Percentiles rank a stretch among this genome's conserved stretches.
Evolutionary conservation across 2,329 filamentous ascomycete genomes (phyloP).

Genomic region (Diaporthe nobilis): DNA sequence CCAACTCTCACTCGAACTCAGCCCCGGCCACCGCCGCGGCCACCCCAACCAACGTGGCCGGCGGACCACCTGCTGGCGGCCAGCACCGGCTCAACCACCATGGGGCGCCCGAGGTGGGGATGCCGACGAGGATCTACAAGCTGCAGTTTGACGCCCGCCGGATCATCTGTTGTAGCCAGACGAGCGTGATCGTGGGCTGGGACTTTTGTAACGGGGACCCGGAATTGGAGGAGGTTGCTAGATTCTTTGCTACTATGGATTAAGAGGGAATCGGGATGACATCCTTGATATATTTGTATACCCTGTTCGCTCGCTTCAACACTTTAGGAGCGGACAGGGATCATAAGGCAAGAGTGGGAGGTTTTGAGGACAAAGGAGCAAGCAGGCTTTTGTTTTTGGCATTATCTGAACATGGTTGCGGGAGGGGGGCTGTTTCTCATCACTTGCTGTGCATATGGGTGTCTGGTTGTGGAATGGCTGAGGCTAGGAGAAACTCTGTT

Average conservation of each 20-base stretch:
- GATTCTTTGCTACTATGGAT: constrained; percentile 80
- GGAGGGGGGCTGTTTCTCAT: neutral
- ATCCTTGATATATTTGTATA: neutral
- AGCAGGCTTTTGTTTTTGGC: neutral
- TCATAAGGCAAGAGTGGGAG: neutral
- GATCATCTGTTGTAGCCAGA: constrained; percentile 95
- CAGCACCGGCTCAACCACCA: constrained; percentile 58
- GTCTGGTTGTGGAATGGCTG: constrained; percentile 3
- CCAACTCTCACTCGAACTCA: neutral
- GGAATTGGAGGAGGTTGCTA: constrained; percentile 82
- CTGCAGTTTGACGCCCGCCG: constrained; percentile 94
- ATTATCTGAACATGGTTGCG: neutral
- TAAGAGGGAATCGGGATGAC: constrained; percentile 46
- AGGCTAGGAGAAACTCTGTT: neutral
- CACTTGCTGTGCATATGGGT: neutral
- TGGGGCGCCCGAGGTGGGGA: constrained; percentile 58
- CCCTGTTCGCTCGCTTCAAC: no score
- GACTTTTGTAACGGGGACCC: constrained; percentile 93
- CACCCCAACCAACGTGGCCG: constrained; percentile 9
- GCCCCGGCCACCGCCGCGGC: constrained; percentile 13
- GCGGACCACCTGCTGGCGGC: constrained; percentile 37
- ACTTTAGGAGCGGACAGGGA: neutral
- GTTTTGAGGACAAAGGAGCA: neutral
- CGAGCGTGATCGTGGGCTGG: constrained; percentile 94
- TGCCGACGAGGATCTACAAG: constrained; percentile 85